phyloP scores from a whole-genome alignment of 2,329 filamentous ascomycete genomes.

The Epichloe uncinata region DNA sequence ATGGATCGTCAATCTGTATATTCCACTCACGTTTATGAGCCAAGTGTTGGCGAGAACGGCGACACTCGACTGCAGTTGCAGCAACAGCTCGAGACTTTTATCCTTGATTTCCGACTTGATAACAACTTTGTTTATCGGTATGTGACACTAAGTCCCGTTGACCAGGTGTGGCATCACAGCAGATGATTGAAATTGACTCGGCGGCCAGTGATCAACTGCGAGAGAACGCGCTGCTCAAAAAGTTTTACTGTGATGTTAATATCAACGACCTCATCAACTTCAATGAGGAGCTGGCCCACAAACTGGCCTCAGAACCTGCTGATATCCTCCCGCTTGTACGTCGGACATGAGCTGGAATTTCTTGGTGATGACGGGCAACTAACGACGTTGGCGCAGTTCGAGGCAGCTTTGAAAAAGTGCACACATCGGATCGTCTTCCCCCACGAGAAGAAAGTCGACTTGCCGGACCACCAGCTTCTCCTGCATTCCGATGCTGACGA shows the following conservation, averaged over 20 bases:
- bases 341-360: background rate
- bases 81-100: conserved; percentile 73
- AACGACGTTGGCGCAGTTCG: conserved; percentile 49
- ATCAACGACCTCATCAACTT: conserved; percentile 92
- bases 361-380: background rate
- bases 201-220: conserved; percentile 71
- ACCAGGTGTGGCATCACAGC: background rate
- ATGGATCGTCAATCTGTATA: conserved; percentile 90
- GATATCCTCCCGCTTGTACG: conserved; percentile 76
- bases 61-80: conserved; percentile 63
- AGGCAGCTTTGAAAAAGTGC: conserved; percentile 77
- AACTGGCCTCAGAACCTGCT: conserved; percentile 74
- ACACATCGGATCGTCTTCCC: conserved; percentile 85
- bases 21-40: conserved; percentile 66
- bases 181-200: conserved; percentile 6
- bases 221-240: conserved; percentile 87
- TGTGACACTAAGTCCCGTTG: conserved; percentile 8
- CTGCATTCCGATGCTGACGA: conserved; percentile 85
- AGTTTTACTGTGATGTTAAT: conserved; percentile 93
- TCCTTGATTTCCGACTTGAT: conserved; percentile 86
- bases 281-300: conserved; percentile 88
- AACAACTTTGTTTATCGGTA: conserved; percentile 92
- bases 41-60: conserved; percentile 49
- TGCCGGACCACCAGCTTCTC: conserved; percentile 88
- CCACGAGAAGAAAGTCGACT: conserved; percentile 46